Percentiles rank a stretch among this genome's conserved stretches.
These are phyloP conservation scores for Kodamaea hsintzibuensis DNA, from an alignment of 805 yeast species.

Conservation along the genomic window DNA sequence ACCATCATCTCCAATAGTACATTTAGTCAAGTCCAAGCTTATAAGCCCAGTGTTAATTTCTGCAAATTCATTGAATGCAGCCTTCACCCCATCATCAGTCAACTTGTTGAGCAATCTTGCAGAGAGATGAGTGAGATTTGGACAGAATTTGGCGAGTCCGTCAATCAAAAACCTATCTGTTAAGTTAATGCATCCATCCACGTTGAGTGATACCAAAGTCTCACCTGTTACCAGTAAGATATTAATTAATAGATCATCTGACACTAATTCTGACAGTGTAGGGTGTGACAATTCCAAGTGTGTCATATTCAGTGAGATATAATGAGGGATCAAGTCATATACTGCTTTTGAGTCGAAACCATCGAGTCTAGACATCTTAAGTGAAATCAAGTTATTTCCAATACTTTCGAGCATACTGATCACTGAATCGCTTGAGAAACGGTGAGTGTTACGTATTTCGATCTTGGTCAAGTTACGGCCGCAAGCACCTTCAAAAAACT, in stretches of 20 bases:
- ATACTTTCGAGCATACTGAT: slow-evolving; percentile 62
- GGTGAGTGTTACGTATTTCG: slow-evolving; percentile 76
- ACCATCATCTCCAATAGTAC: slow-evolving; percentile 62
- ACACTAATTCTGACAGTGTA: slow-evolving; percentile 58
- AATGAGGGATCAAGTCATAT: slow-evolving; percentile 66
- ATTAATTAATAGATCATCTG: slow-evolving; percentile 66
- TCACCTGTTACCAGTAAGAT: slow-evolving; percentile 64
- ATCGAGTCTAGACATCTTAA: slow-evolving; percentile 70
- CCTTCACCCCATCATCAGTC: slow-evolving; percentile 65
- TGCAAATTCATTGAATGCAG: slow-evolving; percentile 58
- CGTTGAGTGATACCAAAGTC: slow-evolving; percentile 52
- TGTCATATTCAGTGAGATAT: slow-evolving; percentile 48
- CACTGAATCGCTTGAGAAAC: slow-evolving; percentile 70
- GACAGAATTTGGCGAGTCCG: slow-evolving; percentile 61
- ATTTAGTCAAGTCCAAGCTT: slow-evolving; percentile 58
- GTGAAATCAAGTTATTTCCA: slow-evolving; percentile 48
- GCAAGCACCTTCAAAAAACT: slow-evolving; percentile 56
- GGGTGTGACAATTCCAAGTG: slow-evolving; percentile 72
- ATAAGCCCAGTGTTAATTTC: slow-evolving; percentile 54
- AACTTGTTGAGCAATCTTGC: slow-evolving; percentile 60
- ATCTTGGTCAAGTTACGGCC: slow-evolving; percentile 58
- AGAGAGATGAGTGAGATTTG: slow-evolving; percentile 57
- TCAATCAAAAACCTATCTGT: slow-evolving; percentile 62
- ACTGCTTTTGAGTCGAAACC: slow-evolving; percentile 60
- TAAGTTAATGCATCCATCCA: slow-evolving; percentile 74